phyloP scores from a whole-genome alignment of 192 early-diverging fungal genomes.

The Spinellus fusiger region DNA sequence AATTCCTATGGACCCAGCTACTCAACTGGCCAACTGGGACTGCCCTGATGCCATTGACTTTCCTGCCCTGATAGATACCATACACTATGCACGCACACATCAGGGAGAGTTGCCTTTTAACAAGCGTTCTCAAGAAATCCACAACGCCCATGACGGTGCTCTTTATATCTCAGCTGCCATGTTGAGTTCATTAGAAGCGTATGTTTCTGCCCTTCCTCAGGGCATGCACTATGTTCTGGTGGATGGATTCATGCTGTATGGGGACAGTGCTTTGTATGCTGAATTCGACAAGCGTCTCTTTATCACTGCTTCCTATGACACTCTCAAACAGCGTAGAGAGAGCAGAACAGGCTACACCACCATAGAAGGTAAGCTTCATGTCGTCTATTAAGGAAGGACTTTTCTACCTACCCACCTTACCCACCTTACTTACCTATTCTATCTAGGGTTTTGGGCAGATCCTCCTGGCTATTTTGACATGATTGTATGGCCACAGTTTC shows the following conservation, averaged over 20 bases:
- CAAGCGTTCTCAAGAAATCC: conserved; percentile 39
- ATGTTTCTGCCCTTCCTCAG: not conserved
- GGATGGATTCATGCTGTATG: conserved; percentile 82
- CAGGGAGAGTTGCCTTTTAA: conserved; percentile 31
- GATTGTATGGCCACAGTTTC: conserved; percentile 74
- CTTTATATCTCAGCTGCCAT: not conserved
- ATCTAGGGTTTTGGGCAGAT: conserved; percentile 63
- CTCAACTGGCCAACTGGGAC: conserved; percentile 70
- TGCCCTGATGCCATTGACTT: conserved; percentile 68
- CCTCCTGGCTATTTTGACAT: conserved; percentile 72
- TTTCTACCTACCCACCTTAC: too few relatives aligned
- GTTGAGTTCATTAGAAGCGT: not conserved
- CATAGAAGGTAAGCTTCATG: not conserved
- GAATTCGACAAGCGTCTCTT: conserved; percentile 49
- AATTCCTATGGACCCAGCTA: conserved; percentile 46
- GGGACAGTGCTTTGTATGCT: conserved; percentile 35
- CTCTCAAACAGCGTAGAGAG: conserved; percentile 59
- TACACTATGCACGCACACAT: conserved; percentile 29
- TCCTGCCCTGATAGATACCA: conserved; percentile 12
- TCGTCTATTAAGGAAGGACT: too few relatives aligned
- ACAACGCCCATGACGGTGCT: conserved; percentile 28
- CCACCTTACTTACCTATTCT: too few relatives aligned
- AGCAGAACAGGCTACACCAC: conserved; percentile 65
- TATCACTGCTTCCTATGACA: conserved; percentile 52
- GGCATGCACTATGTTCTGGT: conserved; percentile 44